Base-by-base conservation (phyloP, 768 basidiomycete genomes). In the Amanita muscaria region DNA sequence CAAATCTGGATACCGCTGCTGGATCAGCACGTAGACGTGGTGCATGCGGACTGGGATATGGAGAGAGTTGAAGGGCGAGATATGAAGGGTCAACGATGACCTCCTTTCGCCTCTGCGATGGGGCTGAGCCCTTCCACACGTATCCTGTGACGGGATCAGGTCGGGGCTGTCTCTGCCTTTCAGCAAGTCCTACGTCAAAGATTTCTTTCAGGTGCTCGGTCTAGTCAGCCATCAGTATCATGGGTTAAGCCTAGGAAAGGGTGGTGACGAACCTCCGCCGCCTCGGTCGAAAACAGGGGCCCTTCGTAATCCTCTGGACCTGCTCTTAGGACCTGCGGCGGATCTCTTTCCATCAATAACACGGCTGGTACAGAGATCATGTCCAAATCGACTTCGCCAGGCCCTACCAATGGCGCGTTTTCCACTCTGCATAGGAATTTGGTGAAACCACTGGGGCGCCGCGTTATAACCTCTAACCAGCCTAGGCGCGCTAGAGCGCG, bases 391-490 rank as follows among this genome's bases (percentile, higher is more conserved):
- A 87, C 84, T 54, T 89, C 91, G 2, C 89, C 92, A 4, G 84
- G 73, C 0, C 83, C 78, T 11, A 91, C 80, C 63, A 89, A 71
- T 0, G 91, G 91, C 0, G 88, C 80, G 57, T 97, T 97, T 61
- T 97, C 92, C 30, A 90, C 57, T 51, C 85, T 76, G 56, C 88
- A 88, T 11, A 94, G 63, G 52, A 97, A 80, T 51, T 79, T 77
- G 1, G 89, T 87, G 51, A 82, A 80, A 2, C 96, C 96, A 1
- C 93, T 97, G 0, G 96, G 84, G 12, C 96, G 72, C 4, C 91
- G 74, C 0, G 85, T 81, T 35, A 82, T 64, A 11, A 97, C 79
- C 56, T 92, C 88, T 16, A 92, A 74, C 94, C 94, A 98, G 2
- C 92, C 92, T 5, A 78, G 66, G 47, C 79, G 72, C 1, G 73